phyloP scores from a whole-genome alignment of 176 grass and related monocot species.

The Aegilops longissima region DNA sequence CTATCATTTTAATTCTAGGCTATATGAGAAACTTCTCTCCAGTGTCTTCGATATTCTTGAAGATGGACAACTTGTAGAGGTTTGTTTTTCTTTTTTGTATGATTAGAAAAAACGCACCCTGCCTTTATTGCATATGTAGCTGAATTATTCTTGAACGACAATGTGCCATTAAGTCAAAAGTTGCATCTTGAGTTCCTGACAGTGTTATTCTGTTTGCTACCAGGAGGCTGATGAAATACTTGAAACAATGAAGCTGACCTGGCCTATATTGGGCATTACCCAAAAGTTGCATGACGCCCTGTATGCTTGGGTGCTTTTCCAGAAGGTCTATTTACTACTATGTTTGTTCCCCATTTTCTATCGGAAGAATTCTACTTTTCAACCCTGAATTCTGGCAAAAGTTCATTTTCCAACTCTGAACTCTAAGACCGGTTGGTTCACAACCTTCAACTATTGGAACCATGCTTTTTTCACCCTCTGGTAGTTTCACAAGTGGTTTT shows the following conservation, averaged over 20 bases:
- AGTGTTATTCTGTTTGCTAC: conserved; percentile 32
- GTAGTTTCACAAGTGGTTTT: background rate
- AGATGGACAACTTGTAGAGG: conserved; percentile 89
- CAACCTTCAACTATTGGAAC: background rate
- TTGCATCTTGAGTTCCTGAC: conserved; percentile 45
- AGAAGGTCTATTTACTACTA: conserved; percentile 49
- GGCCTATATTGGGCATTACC: conserved; percentile 77
- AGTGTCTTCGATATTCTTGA: conserved; percentile 95
- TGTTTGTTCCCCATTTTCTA: background rate
- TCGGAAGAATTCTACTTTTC: background rate
- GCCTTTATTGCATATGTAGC: conserved; percentile 8
- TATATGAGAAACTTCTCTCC: conserved; percentile 86
- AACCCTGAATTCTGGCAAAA: background rate
- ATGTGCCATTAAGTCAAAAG: conserved; percentile 13
- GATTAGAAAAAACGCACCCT: background rate
- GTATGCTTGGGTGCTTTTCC: conserved; percentile 82
- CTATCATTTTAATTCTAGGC: conserved; percentile 77
- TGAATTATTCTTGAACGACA: conserved; percentile 19
- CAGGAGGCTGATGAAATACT: conserved; percentile 94
- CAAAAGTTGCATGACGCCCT: conserved; percentile 67
- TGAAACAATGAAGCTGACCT: conserved; percentile 59
- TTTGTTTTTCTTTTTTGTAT: conserved; percentile 43
- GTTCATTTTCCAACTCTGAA: background rate
- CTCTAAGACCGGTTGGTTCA: background rate
- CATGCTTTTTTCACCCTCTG: background rate